Percentiles rank a stretch among this genome's conserved stretches.
Conservation (phyloP, 78 protist species). For the Dictyostelium intermedium region DNA sequence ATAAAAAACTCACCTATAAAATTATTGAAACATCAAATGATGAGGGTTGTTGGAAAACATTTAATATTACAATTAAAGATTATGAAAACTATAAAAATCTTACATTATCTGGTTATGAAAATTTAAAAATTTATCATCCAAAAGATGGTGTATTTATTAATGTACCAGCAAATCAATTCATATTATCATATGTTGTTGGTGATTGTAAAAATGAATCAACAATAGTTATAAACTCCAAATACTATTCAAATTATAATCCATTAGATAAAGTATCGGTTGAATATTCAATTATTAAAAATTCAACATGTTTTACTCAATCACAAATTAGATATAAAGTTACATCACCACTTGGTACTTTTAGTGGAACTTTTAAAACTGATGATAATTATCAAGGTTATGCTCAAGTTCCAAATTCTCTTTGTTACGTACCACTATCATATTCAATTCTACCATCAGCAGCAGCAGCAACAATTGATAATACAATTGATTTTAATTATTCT, state of each 20-base stretch:
- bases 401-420: not conserved
- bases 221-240: not conserved
- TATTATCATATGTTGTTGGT: not conserved
- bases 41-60: not conserved
- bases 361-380: not conserved
- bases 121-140: not conserved
- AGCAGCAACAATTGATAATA: not conserved
- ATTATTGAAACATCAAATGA: not conserved
- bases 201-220: not conserved
- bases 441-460: not conserved
- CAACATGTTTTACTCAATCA: not conserved
- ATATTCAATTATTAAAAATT: not conserved
- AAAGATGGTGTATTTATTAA: not conserved
- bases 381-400: not conserved
- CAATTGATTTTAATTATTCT: not conserved
- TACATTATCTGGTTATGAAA: not conserved
- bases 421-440: not conserved
- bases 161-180: not conserved
- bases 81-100: not conserved
- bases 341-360: not conserved
- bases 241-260: not conserved
- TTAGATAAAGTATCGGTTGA: not conserved
- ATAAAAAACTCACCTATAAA: not conserved
- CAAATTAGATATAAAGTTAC: not conserved
- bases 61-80: not conserved